phyloP scores from a whole-genome alignment of 805 yeast species.

The Wickerhamomyces alni region DNA sequence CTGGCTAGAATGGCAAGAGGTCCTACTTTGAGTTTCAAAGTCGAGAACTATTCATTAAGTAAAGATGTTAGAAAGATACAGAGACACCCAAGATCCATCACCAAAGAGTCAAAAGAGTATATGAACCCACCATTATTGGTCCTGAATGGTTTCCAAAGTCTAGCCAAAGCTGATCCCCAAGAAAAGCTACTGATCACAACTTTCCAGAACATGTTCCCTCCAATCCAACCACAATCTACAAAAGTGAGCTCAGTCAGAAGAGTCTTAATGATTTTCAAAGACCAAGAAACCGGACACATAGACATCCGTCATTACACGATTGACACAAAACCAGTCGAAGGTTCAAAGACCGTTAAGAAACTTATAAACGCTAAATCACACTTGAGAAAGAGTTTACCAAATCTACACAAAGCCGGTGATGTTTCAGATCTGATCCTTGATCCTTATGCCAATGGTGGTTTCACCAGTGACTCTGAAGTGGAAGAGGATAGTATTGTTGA shows the following conservation, averaged over 20 bases:
- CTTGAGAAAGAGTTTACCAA: constrained; percentile 20
- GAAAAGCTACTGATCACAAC: constrained; percentile 83
- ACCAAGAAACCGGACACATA: constrained; percentile 61
- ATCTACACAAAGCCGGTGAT: constrained; percentile 51
- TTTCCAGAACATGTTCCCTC: constrained; percentile 94
- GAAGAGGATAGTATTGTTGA: constrained; percentile 87
- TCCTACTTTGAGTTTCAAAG: constrained; percentile 83
- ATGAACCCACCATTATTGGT: constrained; percentile 84
- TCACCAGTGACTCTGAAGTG: constrained; percentile 88
- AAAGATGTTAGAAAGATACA: constrained; percentile 71
- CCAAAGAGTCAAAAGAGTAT: constrained; percentile 55
- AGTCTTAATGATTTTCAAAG: constrained; percentile 77
- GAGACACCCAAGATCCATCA: constrained; percentile 72
- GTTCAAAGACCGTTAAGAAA: constrained; percentile 22
- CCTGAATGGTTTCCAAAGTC: constrained; percentile 79
- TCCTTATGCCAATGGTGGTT: constrained; percentile 72
- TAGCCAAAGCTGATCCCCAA: constrained; percentile 54
- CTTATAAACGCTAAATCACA: constrained; percentile 19
- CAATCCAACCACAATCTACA: constrained; percentile 81
- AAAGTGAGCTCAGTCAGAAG: constrained; percentile 71
- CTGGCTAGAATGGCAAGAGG: constrained; percentile 89
- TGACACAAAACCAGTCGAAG: constrained; percentile 79
- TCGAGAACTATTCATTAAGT: constrained; percentile 69
- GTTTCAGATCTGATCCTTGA: constrained; percentile 81
- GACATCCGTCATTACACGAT: constrained; percentile 89